phyloP scores from a whole-genome alignment of 2,329 filamentous ascomycete species.

The Xylariomycetidae sp. region DNA sequence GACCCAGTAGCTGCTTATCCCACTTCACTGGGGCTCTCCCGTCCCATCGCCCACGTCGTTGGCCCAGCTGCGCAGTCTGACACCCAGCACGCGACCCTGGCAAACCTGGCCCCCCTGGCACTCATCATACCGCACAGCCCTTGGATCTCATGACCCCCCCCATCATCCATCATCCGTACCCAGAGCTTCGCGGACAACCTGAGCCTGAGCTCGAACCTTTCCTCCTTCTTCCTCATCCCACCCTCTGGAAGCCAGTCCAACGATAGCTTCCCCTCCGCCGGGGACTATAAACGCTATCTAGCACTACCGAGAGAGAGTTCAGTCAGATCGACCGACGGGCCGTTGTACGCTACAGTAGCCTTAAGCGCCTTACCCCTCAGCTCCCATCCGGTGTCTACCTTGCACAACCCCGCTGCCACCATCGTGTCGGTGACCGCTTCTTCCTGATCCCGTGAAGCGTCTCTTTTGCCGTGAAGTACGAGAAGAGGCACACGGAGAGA shows the following conservation, averaged over 20 bases:
- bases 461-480: not conserved
- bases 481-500: not conserved
- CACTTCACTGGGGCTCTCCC: no score
- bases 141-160: slow-evolving; percentile 12
- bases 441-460: not conserved
- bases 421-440: not conserved
- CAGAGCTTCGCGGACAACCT: slow-evolving; percentile 7
- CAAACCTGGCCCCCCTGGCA: slow-evolving; percentile 7
- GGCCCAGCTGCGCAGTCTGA: not conserved
- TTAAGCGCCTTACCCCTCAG: slow-evolving; percentile 8
- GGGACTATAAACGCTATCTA: no score
- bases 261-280: no score
- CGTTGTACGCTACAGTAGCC: slow-evolving; percentile 6
- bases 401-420: not conserved
- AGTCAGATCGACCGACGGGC: slow-evolving; percentile 4
- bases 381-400: not conserved
- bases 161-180: slow-evolving; percentile 2
- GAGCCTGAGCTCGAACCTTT: no score
- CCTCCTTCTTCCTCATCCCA: no score
- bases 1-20: no score
- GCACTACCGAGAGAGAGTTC: no score
- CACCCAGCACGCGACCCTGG: slow-evolving; percentile 1
- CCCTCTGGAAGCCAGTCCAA: no score
- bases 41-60: slow-evolving; percentile 3
- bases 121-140: slow-evolving; percentile 1